A percentile compares a stretch with the other conserved stretches of the same genome.
Conservation (phyloP, 1,284 basidiomycete genomes). For the Leccinum subatratum region DNA sequence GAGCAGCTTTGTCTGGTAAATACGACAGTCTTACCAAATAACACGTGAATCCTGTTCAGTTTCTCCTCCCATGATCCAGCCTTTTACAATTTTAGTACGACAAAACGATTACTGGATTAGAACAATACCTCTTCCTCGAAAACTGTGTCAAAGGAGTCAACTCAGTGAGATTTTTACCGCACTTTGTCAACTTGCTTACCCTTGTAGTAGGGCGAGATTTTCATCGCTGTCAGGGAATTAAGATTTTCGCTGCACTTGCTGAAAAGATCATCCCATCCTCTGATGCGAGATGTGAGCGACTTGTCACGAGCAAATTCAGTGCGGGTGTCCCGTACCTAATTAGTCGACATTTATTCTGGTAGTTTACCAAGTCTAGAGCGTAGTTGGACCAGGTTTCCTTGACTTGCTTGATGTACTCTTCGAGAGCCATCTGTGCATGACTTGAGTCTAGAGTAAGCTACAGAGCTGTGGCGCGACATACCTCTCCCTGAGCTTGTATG, state of each 20-base stretch:
- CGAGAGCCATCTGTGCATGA: conserved; percentile 73
- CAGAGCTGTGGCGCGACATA: conserved; percentile 28
- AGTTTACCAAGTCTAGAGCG: conserved; percentile 93
- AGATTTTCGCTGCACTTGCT: conserved; percentile 94
- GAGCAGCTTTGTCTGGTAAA: conserved; percentile 6
- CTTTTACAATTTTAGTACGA: conserved; percentile 33
- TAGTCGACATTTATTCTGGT: conserved; percentile 97
- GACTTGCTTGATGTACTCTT: conserved; percentile 92
- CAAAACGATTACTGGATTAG: background rate
- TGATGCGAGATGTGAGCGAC: conserved; percentile 32
- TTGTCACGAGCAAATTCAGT: background rate
- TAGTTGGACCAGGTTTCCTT: conserved; percentile 97
- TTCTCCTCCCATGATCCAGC: conserved; percentile 93
- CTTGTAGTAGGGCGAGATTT: conserved; percentile 94
- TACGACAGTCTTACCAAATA: conserved; percentile 67
- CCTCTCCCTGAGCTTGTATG: conserved; percentile 96
- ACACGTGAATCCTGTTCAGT: conserved; percentile 88
- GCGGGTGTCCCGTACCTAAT: conserved; percentile 58
- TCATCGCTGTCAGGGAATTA: conserved; percentile 96
- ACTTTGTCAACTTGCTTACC: conserved; percentile 40
- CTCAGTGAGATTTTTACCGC: background rate
- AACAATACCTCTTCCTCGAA: conserved; percentile 81
- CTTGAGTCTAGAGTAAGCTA: conserved; percentile 9
- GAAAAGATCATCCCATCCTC: conserved; percentile 98
- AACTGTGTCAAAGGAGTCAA: conserved; percentile 43